phyloP scores from a whole-genome alignment of 805 yeast species.

The Yarrowia sp. region DNA sequence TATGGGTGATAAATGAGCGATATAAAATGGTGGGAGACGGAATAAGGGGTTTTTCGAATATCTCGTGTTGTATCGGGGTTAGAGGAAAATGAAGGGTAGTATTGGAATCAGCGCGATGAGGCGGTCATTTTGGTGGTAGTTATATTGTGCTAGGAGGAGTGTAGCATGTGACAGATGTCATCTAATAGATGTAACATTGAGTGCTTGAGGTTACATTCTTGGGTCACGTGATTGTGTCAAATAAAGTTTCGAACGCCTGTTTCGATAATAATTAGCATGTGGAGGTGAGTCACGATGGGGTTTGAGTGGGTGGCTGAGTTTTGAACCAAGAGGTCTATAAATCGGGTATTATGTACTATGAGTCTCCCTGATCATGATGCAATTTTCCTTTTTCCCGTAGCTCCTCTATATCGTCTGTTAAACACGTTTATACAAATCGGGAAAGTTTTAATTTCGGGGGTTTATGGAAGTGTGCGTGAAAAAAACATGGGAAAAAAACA shows the following conservation, averaged over 20 bases:
- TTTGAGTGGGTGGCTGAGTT: not conserved
- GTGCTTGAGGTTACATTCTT: not conserved
- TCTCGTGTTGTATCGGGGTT: too few relatives aligned
- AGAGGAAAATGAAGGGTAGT: too few relatives aligned
- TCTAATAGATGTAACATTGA: too few relatives aligned
- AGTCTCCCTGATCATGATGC: not conserved
- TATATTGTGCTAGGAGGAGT: too few relatives aligned
- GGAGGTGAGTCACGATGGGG: not conserved
- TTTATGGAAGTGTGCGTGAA: not conserved
- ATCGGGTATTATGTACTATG: not conserved
- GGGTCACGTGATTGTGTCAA: not conserved
- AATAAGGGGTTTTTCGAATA: not conserved
- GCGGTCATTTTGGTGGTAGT: not conserved
- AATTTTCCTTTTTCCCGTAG: too few relatives aligned
- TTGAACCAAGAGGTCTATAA: too few relatives aligned
- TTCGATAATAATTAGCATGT: not conserved
- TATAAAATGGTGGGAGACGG: not conserved
- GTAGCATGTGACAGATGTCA: too few relatives aligned
- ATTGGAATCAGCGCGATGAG: not conserved
- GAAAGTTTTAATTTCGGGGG: not conserved
- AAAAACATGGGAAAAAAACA: not conserved
- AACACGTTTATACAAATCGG: too few relatives aligned
- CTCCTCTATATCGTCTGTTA: too few relatives aligned
- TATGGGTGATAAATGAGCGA: not conserved
- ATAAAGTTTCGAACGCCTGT: not conserved